A percentile compares a stretch with the other conserved stretches of the same genome.
Conservation (phyloP, 1,284 basidiomycete species). For the Moniliella sp. region DNA sequence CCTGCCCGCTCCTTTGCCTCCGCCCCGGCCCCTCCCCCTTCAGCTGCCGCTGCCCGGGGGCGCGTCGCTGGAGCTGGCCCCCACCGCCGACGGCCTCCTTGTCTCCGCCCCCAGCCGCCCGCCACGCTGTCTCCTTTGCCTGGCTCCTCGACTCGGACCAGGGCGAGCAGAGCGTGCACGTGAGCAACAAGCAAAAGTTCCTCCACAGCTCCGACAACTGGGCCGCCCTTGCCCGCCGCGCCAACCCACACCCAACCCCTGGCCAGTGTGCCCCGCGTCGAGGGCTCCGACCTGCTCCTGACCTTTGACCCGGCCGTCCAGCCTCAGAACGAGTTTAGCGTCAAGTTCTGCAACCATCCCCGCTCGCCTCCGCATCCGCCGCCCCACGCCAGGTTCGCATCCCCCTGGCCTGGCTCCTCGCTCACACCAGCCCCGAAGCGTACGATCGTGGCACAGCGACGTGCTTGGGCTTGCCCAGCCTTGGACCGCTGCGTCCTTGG, state of each 20-base stretch:
- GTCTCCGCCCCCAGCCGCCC: too few relatives aligned
- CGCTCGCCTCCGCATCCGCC: too few relatives aligned
- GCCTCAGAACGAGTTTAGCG: constrained; percentile 15
- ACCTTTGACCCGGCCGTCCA: background rate
- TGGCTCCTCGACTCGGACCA: background rate
- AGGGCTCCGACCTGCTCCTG: too few relatives aligned
- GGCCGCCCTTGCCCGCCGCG: too few relatives aligned
- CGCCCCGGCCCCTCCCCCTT: too few relatives aligned
- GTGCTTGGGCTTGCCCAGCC: constrained; percentile 9
- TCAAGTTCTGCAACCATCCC: too few relatives aligned
- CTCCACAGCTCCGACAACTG: constrained; percentile 49
- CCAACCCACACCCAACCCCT: too few relatives aligned
- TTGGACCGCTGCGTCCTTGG: constrained; percentile 22
- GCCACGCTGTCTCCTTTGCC: background rate
- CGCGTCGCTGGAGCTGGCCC: too few relatives aligned
- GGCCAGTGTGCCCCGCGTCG: too few relatives aligned
- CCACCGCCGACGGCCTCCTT: too few relatives aligned
- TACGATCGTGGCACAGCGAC: constrained; percentile 21
- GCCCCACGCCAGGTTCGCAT: constrained; percentile 29
- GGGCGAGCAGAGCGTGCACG: constrained; percentile 19
- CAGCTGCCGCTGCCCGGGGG: too few relatives aligned
- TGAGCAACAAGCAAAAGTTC: constrained; percentile 54
- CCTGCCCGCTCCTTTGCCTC: too few relatives aligned
- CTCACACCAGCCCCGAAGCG: constrained; percentile 38
- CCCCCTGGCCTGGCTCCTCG: constrained; percentile 30